Conservation (phyloP, 2,329 filamentous ascomycete species). For the Dissoconium aciculare region DNA sequence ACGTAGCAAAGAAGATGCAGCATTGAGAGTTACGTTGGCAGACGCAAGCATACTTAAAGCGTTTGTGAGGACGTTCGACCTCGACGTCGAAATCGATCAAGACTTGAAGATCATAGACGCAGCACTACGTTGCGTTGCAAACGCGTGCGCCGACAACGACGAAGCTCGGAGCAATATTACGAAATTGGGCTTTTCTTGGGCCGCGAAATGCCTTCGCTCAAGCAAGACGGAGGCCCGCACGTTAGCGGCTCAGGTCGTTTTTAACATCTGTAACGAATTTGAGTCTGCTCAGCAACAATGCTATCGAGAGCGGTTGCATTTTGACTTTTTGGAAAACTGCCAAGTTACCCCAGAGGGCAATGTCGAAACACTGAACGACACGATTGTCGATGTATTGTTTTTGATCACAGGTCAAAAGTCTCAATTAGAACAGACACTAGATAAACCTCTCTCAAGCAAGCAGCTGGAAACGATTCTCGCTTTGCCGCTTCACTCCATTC, state of each 20-base stretch:
- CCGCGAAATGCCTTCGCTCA: slow-evolving; percentile 7
- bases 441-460: slow-evolving; percentile 6
- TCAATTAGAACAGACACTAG: slow-evolving; percentile 3
- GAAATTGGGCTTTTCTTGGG: slow-evolving; percentile 17
- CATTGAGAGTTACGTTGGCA: too few species aligned
- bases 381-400: slow-evolving; percentile 16
- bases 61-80: too few species aligned
- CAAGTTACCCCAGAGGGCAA: too few species aligned
- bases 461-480: slow-evolving; percentile 6
- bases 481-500: slow-evolving; percentile 6
- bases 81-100: too few species aligned
- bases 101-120: too few species aligned
- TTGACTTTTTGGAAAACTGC: too few species aligned
- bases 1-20: too few species aligned
- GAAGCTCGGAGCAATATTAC: slow-evolving; percentile 9
- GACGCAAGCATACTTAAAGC: too few species aligned
- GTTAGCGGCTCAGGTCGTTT: slow-evolving; percentile 26
- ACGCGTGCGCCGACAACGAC: slow-evolving; percentile 21
- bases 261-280: slow-evolving; percentile 29
- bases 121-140: slow-evolving; percentile 23
- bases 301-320: slow-evolving; percentile 12
- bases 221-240: slow-evolving; percentile 5
- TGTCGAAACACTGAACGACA: too few species aligned
- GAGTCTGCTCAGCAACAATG: slow-evolving; percentile 15
- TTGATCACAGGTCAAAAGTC: slow-evolving; percentile 16